Conservation (phyloP, 768 basidiomycete genomes). For the Dentipellis fragilis region DNA sequence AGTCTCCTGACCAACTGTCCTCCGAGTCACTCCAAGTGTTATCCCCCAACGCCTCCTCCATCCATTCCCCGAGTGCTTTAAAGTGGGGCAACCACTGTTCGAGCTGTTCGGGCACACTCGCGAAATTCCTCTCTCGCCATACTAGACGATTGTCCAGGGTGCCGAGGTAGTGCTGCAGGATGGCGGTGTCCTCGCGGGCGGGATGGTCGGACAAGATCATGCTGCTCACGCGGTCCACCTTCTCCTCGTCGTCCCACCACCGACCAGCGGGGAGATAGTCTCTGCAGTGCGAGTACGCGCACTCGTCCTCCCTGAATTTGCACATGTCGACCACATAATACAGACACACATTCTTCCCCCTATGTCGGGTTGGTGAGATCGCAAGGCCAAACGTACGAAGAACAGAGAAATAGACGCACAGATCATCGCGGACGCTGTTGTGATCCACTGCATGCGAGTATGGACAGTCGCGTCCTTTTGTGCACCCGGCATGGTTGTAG, state of each 20-base stretch:
- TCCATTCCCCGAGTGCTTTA: no score
- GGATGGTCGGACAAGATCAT: neutral
- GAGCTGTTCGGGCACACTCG: no score
- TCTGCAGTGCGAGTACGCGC: slow-evolving; percentile 40
- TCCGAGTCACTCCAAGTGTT: no score
- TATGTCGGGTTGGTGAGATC: slow-evolving; percentile 13
- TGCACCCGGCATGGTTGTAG: slow-evolving; percentile 46
- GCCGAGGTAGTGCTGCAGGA: slow-evolving; percentile 1
- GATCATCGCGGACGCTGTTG: slow-evolving; percentile 43
- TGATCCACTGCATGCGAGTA: slow-evolving; percentile 49
- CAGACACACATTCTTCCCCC: slow-evolving; percentile 44
- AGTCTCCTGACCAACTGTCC: no score
- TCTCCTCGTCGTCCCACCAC: slow-evolving; percentile 30
- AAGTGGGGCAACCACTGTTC: no score
- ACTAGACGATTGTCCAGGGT: slow-evolving; percentile 3
- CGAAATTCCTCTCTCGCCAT: neutral
- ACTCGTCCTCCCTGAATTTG: slow-evolving; percentile 27
- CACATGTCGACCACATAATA: slow-evolving; percentile 31
- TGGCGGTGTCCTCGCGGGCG: neutral
- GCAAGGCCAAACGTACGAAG: neutral
- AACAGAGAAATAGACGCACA: slow-evolving; percentile 27
- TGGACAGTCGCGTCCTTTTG: slow-evolving; percentile 28
- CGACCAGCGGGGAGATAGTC: slow-evolving; percentile 31
- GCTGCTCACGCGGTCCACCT: neutral
- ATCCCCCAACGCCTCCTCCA: no score